Percentiles rank a stretch among this genome's conserved stretches.
phyloP scores from a whole-genome alignment of 768 basidiomycete species.

The Kwoniella mangroviensis region DNA sequence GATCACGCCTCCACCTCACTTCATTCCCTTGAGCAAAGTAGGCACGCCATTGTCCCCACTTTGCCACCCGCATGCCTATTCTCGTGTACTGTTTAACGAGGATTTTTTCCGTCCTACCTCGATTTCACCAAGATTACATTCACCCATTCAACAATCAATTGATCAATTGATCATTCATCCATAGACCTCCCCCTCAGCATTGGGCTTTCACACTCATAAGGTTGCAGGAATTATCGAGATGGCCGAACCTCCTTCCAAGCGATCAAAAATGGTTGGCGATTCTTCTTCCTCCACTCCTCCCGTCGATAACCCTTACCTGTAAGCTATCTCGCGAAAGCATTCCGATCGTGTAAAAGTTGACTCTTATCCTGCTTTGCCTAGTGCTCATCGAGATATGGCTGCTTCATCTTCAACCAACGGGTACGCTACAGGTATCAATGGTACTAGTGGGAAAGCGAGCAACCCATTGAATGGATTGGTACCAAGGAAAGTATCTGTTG shows the following conservation, averaged over 20 bases:
- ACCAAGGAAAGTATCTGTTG: constrained; percentile 69
- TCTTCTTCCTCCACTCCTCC: constrained; percentile 30
- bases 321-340: constrained; percentile 2
- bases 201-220: background rate
- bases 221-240: background rate
- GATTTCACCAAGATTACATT: background rate
- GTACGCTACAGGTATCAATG: constrained; percentile 29
- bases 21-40: background rate
- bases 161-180: background rate
- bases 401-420: constrained; percentile 30
- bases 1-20: constrained; percentile 9
- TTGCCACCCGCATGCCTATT: constrained; percentile 24
- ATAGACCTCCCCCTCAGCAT: background rate
- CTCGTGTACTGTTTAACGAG: background rate
- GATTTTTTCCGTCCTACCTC: background rate
- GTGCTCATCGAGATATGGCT: constrained; percentile 15
- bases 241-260: constrained; percentile 33
- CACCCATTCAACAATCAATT: background rate
- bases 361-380: background rate
- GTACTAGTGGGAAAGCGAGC: constrained; percentile 23
- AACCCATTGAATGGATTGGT: constrained; percentile 75
- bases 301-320: constrained; percentile 55
- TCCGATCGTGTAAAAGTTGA: no score
- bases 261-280: constrained; percentile 27
- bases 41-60: background rate